Evolutionary conservation across 148 eudicot genomes (phyloP).

Genomic region (Diospyros lotus): DNA sequence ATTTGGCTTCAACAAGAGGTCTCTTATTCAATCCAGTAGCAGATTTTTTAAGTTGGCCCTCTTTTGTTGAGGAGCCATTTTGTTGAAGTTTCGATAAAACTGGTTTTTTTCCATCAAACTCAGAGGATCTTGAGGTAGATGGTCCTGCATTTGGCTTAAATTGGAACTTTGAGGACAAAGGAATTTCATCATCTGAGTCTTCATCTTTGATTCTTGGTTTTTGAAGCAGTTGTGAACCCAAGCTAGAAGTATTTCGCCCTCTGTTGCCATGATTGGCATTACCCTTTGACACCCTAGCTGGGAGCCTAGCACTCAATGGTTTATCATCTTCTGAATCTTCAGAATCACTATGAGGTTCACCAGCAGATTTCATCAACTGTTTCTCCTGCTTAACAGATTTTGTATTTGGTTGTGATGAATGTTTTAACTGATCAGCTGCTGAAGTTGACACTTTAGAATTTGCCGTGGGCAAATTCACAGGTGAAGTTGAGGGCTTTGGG

Average conservation of each 20-base stretch:
- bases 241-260: slow-evolving; percentile 27
- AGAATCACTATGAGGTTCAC: slow-evolving; percentile 30
- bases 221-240: slow-evolving; percentile 14
- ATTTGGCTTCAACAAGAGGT: slow-evolving; percentile 39
- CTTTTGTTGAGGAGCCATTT: slow-evolving; percentile 65
- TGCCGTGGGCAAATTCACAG: slow-evolving; percentile 11
- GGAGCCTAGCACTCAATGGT: slow-evolving; percentile 62
- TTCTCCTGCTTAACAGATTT: slow-evolving; percentile 30
- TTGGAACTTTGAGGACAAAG: slow-evolving; percentile 52
- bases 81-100: slow-evolving; percentile 42
- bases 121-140: slow-evolving; percentile 32
- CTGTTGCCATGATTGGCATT: slow-evolving; percentile 32
- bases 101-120: slow-evolving; percentile 52
- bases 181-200: slow-evolving; percentile 79
- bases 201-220: slow-evolving; percentile 32
- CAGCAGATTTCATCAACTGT: slow-evolving; percentile 21
- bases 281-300: slow-evolving; percentile 29
- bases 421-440: slow-evolving; percentile 24
- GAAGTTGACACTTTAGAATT: slow-evolving; percentile 25
- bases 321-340: slow-evolving; percentile 89
- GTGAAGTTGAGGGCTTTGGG: slow-evolving; percentile 30
- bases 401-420: slow-evolving; percentile 26
- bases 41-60: slow-evolving; percentile 30
- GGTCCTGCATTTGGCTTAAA: slow-evolving; percentile 37
- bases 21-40: slow-evolving; percentile 52